Evolutionary conservation across 177 flowering plant species (phyloP).

Genomic region (Vitis hybrid): DNA sequence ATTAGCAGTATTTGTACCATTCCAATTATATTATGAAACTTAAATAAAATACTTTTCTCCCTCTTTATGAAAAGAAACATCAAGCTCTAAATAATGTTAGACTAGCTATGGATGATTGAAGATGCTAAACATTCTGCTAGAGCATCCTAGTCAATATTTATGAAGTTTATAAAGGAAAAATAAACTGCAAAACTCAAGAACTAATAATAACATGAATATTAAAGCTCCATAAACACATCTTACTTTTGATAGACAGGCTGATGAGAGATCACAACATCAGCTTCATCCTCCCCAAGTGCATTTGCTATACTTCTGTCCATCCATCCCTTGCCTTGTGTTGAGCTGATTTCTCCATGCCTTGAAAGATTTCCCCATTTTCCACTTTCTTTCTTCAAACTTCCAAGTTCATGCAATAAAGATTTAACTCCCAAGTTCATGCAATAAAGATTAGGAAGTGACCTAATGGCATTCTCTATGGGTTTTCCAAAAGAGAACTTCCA

Average conservation of each 20-base stretch:
- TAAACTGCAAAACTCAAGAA: not conserved
- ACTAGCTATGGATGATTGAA: no score
- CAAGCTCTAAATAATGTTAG: no score
- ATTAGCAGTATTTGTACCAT: no score
- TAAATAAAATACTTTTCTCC: no score
- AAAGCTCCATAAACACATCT: conserved; percentile 19
- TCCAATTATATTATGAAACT: no score
- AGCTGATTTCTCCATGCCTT: conserved; percentile 37
- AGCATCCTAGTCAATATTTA: not conserved
- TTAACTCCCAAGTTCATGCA: conserved; percentile 58
- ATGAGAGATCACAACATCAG: conserved; percentile 52
- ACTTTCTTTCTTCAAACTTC: conserved; percentile 44
- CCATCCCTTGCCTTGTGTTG: conserved; percentile 36
- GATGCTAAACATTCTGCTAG: not conserved
- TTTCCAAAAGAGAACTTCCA: conserved; percentile 91
- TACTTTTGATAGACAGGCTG: conserved; percentile 42
- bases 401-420: conserved; percentile 62
- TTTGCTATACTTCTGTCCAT: conserved; percentile 71
- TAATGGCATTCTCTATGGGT: conserved; percentile 79
- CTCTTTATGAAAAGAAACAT: no score
- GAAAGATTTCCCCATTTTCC: conserved; percentile 33
- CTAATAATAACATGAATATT: conserved; percentile 1
- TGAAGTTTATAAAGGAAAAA: not conserved
- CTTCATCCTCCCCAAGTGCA: conserved; percentile 96
- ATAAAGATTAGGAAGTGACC: conserved; percentile 65